phyloP scores from a whole-genome alignment of 305 asterid genomes.

The Salvia sclarea region DNA sequence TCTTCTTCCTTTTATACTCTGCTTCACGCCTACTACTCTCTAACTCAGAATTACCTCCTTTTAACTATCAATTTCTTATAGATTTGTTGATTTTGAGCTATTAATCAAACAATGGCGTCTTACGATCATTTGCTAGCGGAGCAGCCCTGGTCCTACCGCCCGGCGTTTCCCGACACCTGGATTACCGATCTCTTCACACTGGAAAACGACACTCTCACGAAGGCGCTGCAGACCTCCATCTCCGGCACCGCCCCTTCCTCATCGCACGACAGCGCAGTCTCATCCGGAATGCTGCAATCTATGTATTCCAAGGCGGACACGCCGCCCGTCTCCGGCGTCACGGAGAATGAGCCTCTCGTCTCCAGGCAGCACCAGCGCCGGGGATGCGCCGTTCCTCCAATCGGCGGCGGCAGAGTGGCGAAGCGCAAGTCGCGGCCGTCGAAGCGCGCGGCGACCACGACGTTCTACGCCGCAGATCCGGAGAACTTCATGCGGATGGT shows the following conservation, averaged over 20 bases:
- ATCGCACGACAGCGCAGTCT: slow-evolving; percentile 2
- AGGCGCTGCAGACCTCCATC: slow-evolving; percentile 52
- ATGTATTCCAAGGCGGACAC: slow-evolving; percentile 36
- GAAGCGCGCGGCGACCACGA: slow-evolving; percentile 57
- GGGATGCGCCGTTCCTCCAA: slow-evolving; percentile 31
- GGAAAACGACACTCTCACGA: slow-evolving; percentile 52
- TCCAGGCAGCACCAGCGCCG: slow-evolving; percentile 37
- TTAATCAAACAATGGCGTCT: slow-evolving; percentile 48
- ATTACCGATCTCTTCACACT: slow-evolving; percentile 41
- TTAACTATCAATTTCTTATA: not conserved
- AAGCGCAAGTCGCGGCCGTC: slow-evolving; percentile 71
- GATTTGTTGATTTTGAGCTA: not conserved
- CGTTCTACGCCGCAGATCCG: slow-evolving; percentile 68
- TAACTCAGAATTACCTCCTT: not conserved
- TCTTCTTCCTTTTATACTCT: slow-evolving; percentile 1
- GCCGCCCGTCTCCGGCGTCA: slow-evolving; percentile 52
- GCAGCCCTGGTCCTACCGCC: slow-evolving; percentile 51
- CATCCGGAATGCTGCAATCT: slow-evolving; percentile 36
- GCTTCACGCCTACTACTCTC: not conserved
- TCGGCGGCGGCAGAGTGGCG: slow-evolving; percentile 52
- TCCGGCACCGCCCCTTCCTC: slow-evolving; percentile 19
- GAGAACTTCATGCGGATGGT: slow-evolving; percentile 75
- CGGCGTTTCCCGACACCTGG: slow-evolving; percentile 56
- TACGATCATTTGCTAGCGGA: slow-evolving; percentile 55
- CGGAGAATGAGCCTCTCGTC: slow-evolving; percentile 49